A percentile compares a stretch with the other conserved stretches of the same genome.
Conservation (phyloP, 108 stramenopile species). For the Conticribra weissflogii region DNA sequence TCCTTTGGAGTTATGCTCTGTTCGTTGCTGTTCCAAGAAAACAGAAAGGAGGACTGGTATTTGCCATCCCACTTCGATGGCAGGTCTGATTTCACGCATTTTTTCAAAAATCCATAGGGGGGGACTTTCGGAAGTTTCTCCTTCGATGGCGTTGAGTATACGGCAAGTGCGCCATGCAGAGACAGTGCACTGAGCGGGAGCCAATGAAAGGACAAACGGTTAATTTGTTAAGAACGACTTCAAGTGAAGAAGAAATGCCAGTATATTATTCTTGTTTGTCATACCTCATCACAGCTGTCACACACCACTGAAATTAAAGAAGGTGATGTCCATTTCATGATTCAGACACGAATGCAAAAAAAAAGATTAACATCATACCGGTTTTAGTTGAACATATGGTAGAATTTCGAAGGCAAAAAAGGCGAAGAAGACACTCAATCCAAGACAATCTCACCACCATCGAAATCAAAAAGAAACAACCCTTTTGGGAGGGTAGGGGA, state of each 20-base stretch:
- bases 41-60: constrained; percentile 42
- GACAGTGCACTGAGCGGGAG: constrained; percentile 46
- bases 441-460: constrained; percentile 29
- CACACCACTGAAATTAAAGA: constrained; percentile 20
- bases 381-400: too few species aligned
- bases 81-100: constrained; percentile 51
- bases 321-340: too few species aligned
- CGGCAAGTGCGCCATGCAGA: constrained; percentile 42
- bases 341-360: too few species aligned
- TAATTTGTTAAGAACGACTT: too few species aligned
- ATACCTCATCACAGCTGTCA: constrained; percentile 43
- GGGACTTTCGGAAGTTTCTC: constrained; percentile 13
- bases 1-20: background rate
- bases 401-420: too few species aligned
- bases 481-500: background rate
- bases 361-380: too few species aligned
- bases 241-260: too few species aligned
- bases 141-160: constrained; percentile 26
- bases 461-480: constrained; percentile 36
- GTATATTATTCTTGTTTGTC: background rate
- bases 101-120: constrained; percentile 49
- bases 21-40: constrained; percentile 26
- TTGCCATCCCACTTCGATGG: constrained; percentile 51
- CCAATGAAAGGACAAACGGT: too few species aligned
- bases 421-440: too few species aligned